These are phyloP conservation scores for Chiua sp. DNA, from an alignment of 1,284 basidiomycete species.

Conservation along the genomic window DNA sequence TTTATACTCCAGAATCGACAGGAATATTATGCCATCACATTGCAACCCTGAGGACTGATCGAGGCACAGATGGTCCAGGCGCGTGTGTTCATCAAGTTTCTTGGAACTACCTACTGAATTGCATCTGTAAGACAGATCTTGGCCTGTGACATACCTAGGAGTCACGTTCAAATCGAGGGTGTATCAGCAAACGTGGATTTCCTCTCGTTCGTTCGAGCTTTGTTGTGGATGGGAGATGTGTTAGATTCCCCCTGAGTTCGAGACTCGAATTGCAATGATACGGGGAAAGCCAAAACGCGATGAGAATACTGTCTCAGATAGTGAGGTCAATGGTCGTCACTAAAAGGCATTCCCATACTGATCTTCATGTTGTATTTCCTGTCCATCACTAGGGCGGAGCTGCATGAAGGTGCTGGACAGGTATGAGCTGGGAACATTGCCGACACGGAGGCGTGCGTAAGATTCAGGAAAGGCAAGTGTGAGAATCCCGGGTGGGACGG, in stretches of 20 bases:
- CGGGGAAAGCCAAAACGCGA: background rate
- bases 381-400: background rate
- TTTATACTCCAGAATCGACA: constrained; percentile 4
- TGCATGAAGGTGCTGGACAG: background rate
- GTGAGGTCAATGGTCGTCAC: background rate
- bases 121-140: background rate
- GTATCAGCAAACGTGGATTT: background rate
- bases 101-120: background rate
- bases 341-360: background rate
- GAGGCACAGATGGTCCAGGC: background rate
- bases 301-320: background rate
- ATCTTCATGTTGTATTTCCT: constrained; percentile 1
- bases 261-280: too few relatives aligned
- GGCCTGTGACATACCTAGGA: constrained; percentile 1
- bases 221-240: too few relatives aligned
- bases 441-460: constrained; percentile 7
- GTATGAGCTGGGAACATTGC: background rate
- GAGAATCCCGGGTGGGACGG: background rate
- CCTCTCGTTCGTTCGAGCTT: background rate
- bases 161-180: background rate
- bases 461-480: constrained; percentile 9
- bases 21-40: constrained; percentile 5
- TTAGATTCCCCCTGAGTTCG: too few relatives aligned
- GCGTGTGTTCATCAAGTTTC: background rate
- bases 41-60: background rate